Conservation (phyloP, 208 protist genomes). For the Lotmaria passim region DNA sequence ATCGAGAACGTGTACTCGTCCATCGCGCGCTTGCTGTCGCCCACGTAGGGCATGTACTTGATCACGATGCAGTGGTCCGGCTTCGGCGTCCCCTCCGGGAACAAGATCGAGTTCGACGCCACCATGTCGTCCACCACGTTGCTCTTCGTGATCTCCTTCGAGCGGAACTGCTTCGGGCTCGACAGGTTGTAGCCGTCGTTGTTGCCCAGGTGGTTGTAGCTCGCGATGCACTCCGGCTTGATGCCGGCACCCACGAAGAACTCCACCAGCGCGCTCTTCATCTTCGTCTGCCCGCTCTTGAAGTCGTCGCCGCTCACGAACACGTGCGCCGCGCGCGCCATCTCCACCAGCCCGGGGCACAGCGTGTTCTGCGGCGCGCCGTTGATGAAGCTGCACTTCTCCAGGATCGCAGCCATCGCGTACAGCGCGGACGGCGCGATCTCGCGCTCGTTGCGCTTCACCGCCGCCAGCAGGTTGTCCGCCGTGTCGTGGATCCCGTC, state of each 20-base stretch:
- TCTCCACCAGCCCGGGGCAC: slow-evolving; percentile 95
- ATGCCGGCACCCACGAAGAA: slow-evolving; percentile 97
- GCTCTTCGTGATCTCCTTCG: slow-evolving; percentile 99
- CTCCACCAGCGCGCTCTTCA: slow-evolving; percentile 98
- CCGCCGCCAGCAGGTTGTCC: slow-evolving; percentile 92
- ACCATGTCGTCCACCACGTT: slow-evolving; percentile 99
- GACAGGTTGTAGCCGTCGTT: slow-evolving; percentile 99
- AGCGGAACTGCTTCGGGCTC: slow-evolving; percentile 95
- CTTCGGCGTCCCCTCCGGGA: slow-evolving; percentile 84
- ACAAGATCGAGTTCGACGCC: slow-evolving; percentile 95
- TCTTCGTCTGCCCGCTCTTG: slow-evolving; percentile 99
- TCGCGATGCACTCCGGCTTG: slow-evolving; percentile 83
- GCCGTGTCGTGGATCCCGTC: slow-evolving; percentile 96
- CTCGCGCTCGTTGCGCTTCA: slow-evolving; percentile 90
- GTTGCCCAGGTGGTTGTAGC: slow-evolving; percentile 98
- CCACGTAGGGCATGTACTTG: slow-evolving; percentile 98
- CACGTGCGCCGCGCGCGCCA: slow-evolving; percentile 89
- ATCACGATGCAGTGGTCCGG: slow-evolving; percentile 99
- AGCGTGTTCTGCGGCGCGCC: slow-evolving; percentile 99
- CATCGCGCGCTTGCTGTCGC: slow-evolving; percentile 98
- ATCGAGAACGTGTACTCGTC: slow-evolving; percentile 99
- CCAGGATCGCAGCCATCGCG: slow-evolving; percentile 96
- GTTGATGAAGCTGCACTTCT: slow-evolving; percentile 98
- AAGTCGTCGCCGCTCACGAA: slow-evolving; percentile 99
- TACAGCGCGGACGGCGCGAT: slow-evolving; percentile 97